phyloP scores from a whole-genome alignment of 2,329 filamentous ascomycete species.

The Boeremia lycopersici region DNA sequence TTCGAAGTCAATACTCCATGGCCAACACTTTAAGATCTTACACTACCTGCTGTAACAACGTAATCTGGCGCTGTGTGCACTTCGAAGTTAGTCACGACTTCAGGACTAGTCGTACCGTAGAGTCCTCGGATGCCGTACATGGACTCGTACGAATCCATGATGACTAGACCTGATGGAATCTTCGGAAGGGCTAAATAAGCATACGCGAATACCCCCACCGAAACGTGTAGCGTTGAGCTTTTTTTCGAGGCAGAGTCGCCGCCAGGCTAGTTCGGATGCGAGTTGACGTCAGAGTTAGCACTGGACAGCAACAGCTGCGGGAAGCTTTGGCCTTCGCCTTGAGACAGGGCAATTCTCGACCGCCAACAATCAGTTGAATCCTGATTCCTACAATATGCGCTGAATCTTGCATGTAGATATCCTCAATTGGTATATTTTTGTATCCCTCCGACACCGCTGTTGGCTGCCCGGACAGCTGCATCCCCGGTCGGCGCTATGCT shows the following conservation, averaged over 20 bases:
- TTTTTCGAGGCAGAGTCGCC: background rate
- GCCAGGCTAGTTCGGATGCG: slow-evolving; percentile 4
- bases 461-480: slow-evolving; percentile 11
- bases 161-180: slow-evolving; percentile 27
- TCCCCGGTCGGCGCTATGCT: slow-evolving; percentile 30
- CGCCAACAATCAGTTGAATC: slow-evolving; percentile 5
- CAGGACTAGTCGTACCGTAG: background rate
- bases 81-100: too few relatives aligned
- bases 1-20: too few relatives aligned
- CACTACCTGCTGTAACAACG: too few relatives aligned
- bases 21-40: too few relatives aligned
- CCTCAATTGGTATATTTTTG: slow-evolving; percentile 6
- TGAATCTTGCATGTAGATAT: background rate
- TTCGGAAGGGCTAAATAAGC: slow-evolving; percentile 12
- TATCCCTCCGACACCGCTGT: background rate
- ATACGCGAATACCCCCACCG: background rate
- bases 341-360: background rate
- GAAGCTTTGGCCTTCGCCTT: background rate
- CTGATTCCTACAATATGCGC: background rate
- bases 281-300: slow-evolving; percentile 2
- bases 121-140: background rate
- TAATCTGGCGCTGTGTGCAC: too few relatives aligned
- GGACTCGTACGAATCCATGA: slow-evolving; percentile 4
- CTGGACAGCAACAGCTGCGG: slow-evolving; percentile 6
- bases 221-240: slow-evolving; percentile 7